Evolutionary conservation across 345 rosid species (phyloP), one percentile per base, ranked within the genome.

Genomic region (Eutrema heterophyllum): DNA sequence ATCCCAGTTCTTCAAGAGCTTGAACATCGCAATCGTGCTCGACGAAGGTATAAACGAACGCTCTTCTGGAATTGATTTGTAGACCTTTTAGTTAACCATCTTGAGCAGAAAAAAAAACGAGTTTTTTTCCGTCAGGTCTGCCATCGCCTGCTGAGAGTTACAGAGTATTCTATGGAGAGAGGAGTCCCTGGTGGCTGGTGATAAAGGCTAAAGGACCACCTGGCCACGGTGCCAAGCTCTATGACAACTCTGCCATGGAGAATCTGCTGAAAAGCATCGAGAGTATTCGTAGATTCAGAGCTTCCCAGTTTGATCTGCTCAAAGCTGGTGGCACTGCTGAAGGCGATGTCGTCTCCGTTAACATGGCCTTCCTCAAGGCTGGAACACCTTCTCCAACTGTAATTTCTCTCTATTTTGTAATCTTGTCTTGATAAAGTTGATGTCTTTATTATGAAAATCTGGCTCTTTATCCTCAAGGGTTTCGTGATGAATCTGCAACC

Each of bases 401-500:
- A 59, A 48, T 46, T 55, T 46, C 4, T 40, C 36, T 55, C 5
- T 6, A 13, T 30, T 51, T 44, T 30, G 8, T 44, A 1, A 5
- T 3, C 8, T 46, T 63, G 10, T 21, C 24, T 12, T 36, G 18
- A 67, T 16, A 35, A 14, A 30, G 29, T 18, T n/a, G 18, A 33
- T 40, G 46, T 33, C 67, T 81, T 81, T 68, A 5, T 15, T 13
- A 14, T 43, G 9, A 46, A 39, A 16, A 30, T 13, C 11, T 32
- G 70, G 6, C 30, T 59, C 49, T 75, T 67, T 36, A 43, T 52
- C 56, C 59, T 79, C 32, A 55, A 93, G 97, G 99, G 98, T 26
- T 95, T 90, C 64, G 93, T 90, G 57, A 92, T 95, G 99, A 95
- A 92, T 68, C 81, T 92, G 84, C 98, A 92, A 77, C 99, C 99